Evolutionary conservation across 1,284 basidiomycete genomes (phyloP).

Genomic region (Ustilago curta): DNA sequence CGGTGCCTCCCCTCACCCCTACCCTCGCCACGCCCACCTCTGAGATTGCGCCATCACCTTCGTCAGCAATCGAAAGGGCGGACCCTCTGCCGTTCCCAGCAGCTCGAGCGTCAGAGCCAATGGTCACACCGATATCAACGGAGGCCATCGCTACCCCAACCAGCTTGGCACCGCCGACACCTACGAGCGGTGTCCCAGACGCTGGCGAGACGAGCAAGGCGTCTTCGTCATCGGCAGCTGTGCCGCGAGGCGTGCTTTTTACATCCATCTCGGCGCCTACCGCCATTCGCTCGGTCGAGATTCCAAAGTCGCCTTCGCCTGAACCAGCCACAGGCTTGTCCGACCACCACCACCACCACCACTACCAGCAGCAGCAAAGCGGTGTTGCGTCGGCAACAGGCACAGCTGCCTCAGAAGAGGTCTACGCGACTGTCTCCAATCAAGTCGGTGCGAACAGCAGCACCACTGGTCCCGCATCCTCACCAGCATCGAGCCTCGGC

Average conservation of each 20-base stretch:
- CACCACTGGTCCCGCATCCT: slow-evolving; percentile 8
- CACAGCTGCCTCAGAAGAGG: slow-evolving; percentile 3
- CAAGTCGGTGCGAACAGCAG: slow-evolving; percentile 11
- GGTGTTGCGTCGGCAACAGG: not conserved
- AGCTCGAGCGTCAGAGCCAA: slow-evolving; percentile 16
- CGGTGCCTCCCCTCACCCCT: slow-evolving; percentile 21
- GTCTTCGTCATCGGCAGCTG: slow-evolving; percentile 13
- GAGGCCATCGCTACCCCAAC: slow-evolving; percentile 9
- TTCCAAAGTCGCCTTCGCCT: slow-evolving; percentile 60
- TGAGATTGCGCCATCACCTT: slow-evolving; percentile 27
- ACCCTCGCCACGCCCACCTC: slow-evolving; percentile 26
- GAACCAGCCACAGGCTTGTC: slow-evolving; percentile 15
- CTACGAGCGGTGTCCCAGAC: slow-evolving; percentile 7
- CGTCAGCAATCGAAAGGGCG: slow-evolving; percentile 21
- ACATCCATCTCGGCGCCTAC: slow-evolving; percentile 52
- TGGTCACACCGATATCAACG: slow-evolving; percentile 6
- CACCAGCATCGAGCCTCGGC: slow-evolving; percentile 9
- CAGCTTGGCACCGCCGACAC: slow-evolving; percentile 8
- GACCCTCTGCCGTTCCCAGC: slow-evolving; percentile 15
- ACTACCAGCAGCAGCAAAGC: slow-evolving; percentile 7
- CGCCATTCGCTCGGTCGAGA: slow-evolving; percentile 59
- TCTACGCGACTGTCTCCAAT: not conserved
- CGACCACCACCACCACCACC: not conserved
- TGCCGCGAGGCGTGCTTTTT: slow-evolving; percentile 36
- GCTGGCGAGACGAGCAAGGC: slow-evolving; percentile 17